Evolutionary conservation across 495 filamentous ascomycete species (phyloP), one percentile per base, ranked within the genome.

Genomic region (Amorphotheca resinae): DNA sequence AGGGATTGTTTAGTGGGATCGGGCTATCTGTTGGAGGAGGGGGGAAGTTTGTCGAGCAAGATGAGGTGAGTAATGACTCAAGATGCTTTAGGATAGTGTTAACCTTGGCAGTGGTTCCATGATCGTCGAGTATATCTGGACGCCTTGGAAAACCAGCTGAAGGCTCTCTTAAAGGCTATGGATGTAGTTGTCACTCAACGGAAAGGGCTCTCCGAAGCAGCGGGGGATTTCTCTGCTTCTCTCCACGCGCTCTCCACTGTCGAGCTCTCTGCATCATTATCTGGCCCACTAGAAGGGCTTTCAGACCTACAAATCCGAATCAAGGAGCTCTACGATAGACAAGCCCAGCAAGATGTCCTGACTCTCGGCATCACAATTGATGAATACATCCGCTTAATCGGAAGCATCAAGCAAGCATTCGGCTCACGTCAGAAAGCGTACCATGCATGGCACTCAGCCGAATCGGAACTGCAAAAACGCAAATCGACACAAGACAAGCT

Each of bases 291-390:
- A 6, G 88, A 93, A 55, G 82, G 82, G 8, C 73, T 98, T 7
- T 94, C 87, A 4, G 87, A 94, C 50, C 72, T 96, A 1, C 91
- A 96, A 62, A 65, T 93, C 41, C 86, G 89, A 30, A 93, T 98
- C 51, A 79, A 83, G 38, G 91, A 96, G 49, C 74, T 98, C 4
- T 95, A 96, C 57, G 84, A 95, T 44, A 84, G 91, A 17, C 91
- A 98, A 63, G 91, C 91, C 4, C 87, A 93, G 64, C 91, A 98
- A 61, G 91, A 98, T 59, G 80, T 96, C 25, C 72, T 98, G 22
- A 98, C 91, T 0, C 71, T 98, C 15, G 93, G 93, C 15, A 96
- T 95, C 54, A 95, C 93, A 28, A 84, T 98, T 39, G 91, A 98
- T 49, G 91, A 98, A 63, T 98, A 98, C 63, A 89, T 98, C 55